These are phyloP conservation scores for Blastocystis hominis DNA, from an alignment of 352 stramenopile genomes.

Conservation along the genomic window DNA sequence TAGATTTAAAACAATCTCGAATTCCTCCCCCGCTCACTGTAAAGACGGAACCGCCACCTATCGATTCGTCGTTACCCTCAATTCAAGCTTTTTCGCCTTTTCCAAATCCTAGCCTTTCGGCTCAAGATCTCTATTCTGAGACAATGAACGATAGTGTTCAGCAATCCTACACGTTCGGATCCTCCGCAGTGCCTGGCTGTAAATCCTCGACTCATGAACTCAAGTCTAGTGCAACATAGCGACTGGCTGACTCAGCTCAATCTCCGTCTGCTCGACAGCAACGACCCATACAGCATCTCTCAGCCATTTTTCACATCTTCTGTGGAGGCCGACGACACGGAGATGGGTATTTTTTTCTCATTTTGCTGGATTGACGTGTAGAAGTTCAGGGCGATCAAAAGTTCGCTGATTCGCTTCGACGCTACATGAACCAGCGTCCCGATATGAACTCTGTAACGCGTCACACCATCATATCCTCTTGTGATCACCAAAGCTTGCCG, in stretches of 20 bases:
- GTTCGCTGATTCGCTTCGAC: slow-evolving; percentile 24
- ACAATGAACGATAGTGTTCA: background rate
- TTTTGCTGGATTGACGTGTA: background rate
- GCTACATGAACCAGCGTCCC: slow-evolving; percentile 32
- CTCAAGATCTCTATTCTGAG: background rate
- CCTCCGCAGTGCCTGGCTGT: slow-evolving; percentile 22
- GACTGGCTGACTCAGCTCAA: slow-evolving; percentile 54
- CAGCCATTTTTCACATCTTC: slow-evolving; percentile 11
- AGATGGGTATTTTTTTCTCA: background rate
- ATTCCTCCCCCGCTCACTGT: background rate
- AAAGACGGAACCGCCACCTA: background rate
- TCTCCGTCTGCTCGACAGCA: slow-evolving; percentile 35
- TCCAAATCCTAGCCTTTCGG: background rate
- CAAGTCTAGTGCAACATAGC: slow-evolving; percentile 32
- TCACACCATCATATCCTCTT: slow-evolving; percentile 44
- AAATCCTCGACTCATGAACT: background rate
- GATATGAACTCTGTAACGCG: slow-evolving; percentile 27
- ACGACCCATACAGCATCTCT: background rate
- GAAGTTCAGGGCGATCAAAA: slow-evolving; percentile 5
- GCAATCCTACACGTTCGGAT: background rate
- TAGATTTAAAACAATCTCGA: background rate
- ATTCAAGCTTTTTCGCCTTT: background rate
- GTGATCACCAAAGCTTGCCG: background rate
- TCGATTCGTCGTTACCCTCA: background rate
- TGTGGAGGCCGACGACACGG: background rate